These are phyloP conservation scores for Fomitopsis schrenkii DNA, from an alignment of 1,284 basidiomycete species.

Conservation along the genomic window DNA sequence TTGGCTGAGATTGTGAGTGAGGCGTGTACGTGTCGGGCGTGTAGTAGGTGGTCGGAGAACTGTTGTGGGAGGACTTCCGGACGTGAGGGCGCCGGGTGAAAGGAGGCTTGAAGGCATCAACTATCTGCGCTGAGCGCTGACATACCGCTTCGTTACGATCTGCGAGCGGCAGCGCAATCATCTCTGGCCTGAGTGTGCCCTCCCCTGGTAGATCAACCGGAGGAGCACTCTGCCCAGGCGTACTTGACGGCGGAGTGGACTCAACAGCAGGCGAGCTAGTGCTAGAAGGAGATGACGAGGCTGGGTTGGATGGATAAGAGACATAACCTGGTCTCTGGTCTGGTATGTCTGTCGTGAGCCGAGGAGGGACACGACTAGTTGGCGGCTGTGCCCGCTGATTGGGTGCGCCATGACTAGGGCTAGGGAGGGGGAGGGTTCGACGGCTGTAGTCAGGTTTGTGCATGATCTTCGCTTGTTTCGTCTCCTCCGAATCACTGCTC, in stretches of 20 bases:
- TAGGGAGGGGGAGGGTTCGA: slow-evolving; percentile 18
- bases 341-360: slow-evolving; percentile 37
- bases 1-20: slow-evolving; percentile 5
- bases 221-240: slow-evolving; percentile 47
- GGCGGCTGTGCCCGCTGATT: slow-evolving; percentile 13
- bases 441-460: slow-evolving; percentile 24
- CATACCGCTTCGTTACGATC: slow-evolving; percentile 22
- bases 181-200: slow-evolving; percentile 31
- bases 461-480: slow-evolving; percentile 15
- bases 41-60: slow-evolving; percentile 44
- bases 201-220: slow-evolving; percentile 39
- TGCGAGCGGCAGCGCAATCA: slow-evolving; percentile 21
- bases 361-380: slow-evolving; percentile 26
- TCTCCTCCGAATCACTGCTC: slow-evolving; percentile 39
- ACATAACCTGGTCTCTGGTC: slow-evolving; percentile 26
- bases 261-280: slow-evolving; percentile 57
- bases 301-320: slow-evolving; percentile 44
- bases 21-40: slow-evolving; percentile 25
- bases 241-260: slow-evolving; percentile 61
- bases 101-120: slow-evolving; percentile 22
- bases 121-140: slow-evolving; percentile 15
- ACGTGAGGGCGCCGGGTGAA: slow-evolving; percentile 15
- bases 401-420: slow-evolving; percentile 18
- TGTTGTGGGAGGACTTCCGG: slow-evolving; percentile 21
- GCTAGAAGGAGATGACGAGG: slow-evolving; percentile 63